A percentile compares a stretch with the other conserved stretches of the same genome.
phyloP scores from a whole-genome alignment of 2,329 filamentous ascomycete genomes.

The Claviceps pazoutovae region DNA sequence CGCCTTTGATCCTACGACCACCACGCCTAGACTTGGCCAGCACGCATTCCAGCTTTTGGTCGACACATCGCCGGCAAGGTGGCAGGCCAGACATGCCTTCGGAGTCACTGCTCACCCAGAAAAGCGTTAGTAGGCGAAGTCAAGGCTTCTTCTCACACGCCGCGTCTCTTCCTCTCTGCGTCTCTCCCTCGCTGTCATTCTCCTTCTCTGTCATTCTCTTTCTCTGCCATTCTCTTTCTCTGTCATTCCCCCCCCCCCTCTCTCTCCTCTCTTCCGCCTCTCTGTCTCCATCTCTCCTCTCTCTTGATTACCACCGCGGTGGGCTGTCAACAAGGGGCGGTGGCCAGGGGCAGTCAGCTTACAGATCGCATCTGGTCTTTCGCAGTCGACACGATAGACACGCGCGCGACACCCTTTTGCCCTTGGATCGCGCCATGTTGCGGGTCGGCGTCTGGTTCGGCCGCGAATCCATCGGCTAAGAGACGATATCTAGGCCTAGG shows the following conservation, averaged over 20 bases:
- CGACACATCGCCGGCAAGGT: constrained; percentile 24
- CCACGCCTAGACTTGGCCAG: constrained; percentile 26
- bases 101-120: constrained; percentile 12
- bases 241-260: not conserved
- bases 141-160: not conserved
- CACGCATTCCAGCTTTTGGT: constrained; percentile 24
- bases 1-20: constrained; percentile 20
- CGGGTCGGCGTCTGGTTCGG: constrained; percentile 9
- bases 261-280: not conserved
- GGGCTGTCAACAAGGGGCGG: no score
- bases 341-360: constrained; percentile 5
- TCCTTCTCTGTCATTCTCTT: not conserved
- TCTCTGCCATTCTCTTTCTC: not conserved
- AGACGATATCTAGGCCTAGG: not conserved
- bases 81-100: constrained; percentile 21
- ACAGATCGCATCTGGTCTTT: constrained; percentile 21
- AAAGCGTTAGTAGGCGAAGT: constrained; percentile 6
- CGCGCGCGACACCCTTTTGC: constrained; percentile 19
- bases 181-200: no score
- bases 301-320: not conserved
- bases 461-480: constrained; percentile 7
- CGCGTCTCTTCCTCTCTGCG: not conserved
- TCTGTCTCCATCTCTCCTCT: not conserved
- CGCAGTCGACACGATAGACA: constrained; percentile 18
- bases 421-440: constrained; percentile 8